These are phyloP conservation scores for Zhuliangozyma blackwelliae DNA, from an alignment of 1,139 yeast species.

Conservation along the genomic window DNA sequence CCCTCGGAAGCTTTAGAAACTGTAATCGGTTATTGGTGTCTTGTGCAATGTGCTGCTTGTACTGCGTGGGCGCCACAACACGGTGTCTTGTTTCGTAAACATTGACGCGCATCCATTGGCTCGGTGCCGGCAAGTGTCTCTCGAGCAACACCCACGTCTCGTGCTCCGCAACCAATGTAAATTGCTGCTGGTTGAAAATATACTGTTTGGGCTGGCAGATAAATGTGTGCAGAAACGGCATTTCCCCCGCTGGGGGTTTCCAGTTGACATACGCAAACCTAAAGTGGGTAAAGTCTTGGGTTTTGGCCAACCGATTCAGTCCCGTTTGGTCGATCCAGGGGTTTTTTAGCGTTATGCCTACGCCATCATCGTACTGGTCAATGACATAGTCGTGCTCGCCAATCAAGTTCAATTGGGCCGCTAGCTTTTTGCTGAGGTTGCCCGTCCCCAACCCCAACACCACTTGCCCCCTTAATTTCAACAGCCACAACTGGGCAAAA, in stretches of 20 bases:
- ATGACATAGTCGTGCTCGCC: constrained; percentile 69
- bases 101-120: constrained; percentile 22
- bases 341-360: constrained; percentile 26
- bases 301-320: constrained; percentile 14
- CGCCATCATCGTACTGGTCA: constrained; percentile 1
- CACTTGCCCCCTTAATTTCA: constrained; percentile 28
- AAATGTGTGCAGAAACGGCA: constrained; percentile 28
- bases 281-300: constrained; percentile 43
- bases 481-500: constrained; percentile 30
- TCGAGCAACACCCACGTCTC: constrained; percentile 48
- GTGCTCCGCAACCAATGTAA: constrained; percentile 19
- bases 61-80: constrained; percentile 25
- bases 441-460: constrained; percentile 73
- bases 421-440: constrained; percentile 32
- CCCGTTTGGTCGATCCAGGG: constrained; percentile 17
- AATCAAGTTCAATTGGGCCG: constrained; percentile 37
- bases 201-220: constrained; percentile 17
- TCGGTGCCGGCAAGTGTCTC: constrained; percentile 21
- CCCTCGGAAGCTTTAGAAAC: constrained; percentile 21
- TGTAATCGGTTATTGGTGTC: constrained; percentile 28
- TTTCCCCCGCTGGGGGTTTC: constrained; percentile 36
- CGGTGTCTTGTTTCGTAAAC: constrained; percentile 26
- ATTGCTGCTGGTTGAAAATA: constrained; percentile 47
- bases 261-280: constrained; percentile 64
- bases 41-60: constrained; percentile 18